Evolutionary conservation across 2,329 filamentous ascomycete species (phyloP).

Genomic region (Diaporthe sp.): DNA sequence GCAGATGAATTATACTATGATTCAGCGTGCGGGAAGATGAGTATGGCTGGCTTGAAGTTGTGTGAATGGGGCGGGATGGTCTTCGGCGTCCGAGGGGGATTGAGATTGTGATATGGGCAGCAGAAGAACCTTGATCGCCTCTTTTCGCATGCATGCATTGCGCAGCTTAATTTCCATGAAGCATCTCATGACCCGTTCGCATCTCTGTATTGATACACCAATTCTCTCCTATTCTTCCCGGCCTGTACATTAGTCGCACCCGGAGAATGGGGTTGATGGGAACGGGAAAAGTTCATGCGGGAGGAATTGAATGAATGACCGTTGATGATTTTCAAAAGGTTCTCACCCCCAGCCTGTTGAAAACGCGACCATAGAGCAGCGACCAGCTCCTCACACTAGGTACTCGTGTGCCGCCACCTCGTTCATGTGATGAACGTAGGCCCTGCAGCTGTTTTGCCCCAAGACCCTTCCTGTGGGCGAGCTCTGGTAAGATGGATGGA

Average conservation of each 20-base stretch:
- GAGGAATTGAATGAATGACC: conserved; percentile 31
- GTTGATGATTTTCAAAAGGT: conserved; percentile 18
- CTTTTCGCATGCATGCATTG: conserved; percentile 42
- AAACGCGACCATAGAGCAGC: neutral
- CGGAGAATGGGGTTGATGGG: conserved; percentile 39
- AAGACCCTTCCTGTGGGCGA: neutral
- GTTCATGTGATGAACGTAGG: too few species aligned
- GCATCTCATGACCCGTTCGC: conserved; percentile 32
- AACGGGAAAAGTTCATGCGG: conserved; percentile 36
- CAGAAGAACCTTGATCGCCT: conserved; percentile 45
- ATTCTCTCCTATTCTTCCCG: conserved; percentile 46
- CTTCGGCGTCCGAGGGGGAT: conserved; percentile 36
- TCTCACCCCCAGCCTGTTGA: neutral
- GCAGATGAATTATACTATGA: conserved; percentile 35
- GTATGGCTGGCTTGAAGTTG: conserved; percentile 37
- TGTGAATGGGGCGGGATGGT: conserved; percentile 22
- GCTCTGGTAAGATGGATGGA: neutral
- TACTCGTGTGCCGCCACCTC: too few species aligned
- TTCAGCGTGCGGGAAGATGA: conserved; percentile 39
- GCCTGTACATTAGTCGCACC: conserved; percentile 48
- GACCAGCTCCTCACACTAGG: neutral
- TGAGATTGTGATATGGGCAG: conserved; percentile 42
- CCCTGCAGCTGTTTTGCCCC: too few species aligned
- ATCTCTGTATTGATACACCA: conserved; percentile 48
- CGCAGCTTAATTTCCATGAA: conserved; percentile 42